These are phyloP conservation scores for Ichthyophthirius multifiliis DNA, from an alignment of 169 alveolate genomes.

Conservation along the genomic window DNA sequence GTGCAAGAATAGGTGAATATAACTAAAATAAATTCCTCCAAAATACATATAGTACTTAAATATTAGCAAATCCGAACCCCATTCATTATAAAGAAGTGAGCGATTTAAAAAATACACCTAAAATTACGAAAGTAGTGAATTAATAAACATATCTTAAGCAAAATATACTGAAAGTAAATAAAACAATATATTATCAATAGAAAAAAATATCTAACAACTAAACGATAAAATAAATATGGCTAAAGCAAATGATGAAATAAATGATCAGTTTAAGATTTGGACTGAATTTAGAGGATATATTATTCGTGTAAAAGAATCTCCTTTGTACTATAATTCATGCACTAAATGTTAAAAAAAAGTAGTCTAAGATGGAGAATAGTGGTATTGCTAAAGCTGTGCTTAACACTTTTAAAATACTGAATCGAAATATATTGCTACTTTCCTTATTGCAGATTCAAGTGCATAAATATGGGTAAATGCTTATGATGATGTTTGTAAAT, in stretches of 20 bases:
- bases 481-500: background rate
- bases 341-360: background rate
- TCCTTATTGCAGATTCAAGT: background rate
- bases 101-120: background rate
- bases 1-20: background rate
- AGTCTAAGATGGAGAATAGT: background rate
- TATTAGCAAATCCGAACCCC: background rate
- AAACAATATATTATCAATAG: too few species aligned
- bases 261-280: background rate
- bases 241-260: background rate
- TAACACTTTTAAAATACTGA: background rate
- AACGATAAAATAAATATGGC: background rate
- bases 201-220: too few species aligned
- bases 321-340: background rate
- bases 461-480: background rate
- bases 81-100: background rate
- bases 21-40: background rate
- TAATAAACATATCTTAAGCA: too few species aligned
- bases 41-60: background rate
- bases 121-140: background rate
- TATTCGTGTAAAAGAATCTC: background rate
- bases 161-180: too few species aligned
- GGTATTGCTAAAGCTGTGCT: background rate
- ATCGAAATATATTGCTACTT: background rate
- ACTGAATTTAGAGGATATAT: background rate